Percentiles rank a stretch among this genome's conserved stretches.
phyloP scores from a whole-genome alignment of 78 protist species.

The Cavenderia fasciculata region DNA sequence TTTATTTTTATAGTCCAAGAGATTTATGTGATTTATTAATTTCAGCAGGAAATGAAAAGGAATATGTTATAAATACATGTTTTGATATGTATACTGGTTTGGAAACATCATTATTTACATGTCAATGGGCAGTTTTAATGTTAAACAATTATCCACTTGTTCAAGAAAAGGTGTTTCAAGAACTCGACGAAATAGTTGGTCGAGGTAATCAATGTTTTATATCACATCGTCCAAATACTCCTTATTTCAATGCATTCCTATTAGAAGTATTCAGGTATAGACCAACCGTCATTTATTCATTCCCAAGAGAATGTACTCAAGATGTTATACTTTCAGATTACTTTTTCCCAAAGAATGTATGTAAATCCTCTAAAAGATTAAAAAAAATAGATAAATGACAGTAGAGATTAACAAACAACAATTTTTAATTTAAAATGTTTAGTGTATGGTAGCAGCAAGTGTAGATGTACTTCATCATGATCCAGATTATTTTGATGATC shows the following conservation, averaged over 20 bases:
- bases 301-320: not conserved
- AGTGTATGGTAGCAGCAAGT: too few species aligned
- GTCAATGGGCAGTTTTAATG: slow-evolving; percentile 25
- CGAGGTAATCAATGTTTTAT: not conserved
- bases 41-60: not conserved
- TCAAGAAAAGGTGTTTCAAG: slow-evolving; percentile 28
- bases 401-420: too few species aligned
- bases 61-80: not conserved
- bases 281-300: not conserved
- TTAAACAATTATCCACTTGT: slow-evolving; percentile 21
- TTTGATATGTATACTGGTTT: slow-evolving; percentile 14
- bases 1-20: not conserved
- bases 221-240: not conserved
- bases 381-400: too few species aligned
- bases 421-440: too few species aligned
- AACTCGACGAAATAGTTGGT: not conserved
- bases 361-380: too few species aligned
- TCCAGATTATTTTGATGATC: too few species aligned
- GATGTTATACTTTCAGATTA: slow-evolving; percentile 14
- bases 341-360: too few species aligned
- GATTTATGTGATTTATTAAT: slow-evolving; percentile 1
- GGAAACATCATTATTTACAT: slow-evolving; percentile 19
- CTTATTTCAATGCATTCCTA: slow-evolving; percentile 1
- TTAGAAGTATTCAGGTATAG: slow-evolving; percentile 19
- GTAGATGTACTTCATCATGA: too few species aligned